Percentiles rank a stretch among this genome's conserved stretches.
phyloP scores from a whole-genome alignment of 495 filamentous ascomycete genomes.

The Talaromyces proteolyticus region DNA sequence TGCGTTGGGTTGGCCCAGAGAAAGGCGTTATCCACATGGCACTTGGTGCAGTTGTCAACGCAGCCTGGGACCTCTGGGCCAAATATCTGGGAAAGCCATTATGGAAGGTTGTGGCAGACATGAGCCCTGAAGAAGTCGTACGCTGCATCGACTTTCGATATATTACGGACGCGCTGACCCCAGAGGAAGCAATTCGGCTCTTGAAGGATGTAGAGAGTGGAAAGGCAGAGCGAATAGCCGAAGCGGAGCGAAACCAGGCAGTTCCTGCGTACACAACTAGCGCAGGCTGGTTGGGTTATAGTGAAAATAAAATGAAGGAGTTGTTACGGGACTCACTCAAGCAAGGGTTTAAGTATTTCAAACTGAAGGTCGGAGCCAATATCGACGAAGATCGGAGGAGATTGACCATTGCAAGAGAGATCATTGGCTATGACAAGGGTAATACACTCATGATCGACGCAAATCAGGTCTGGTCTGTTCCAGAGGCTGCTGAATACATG shows the following conservation, averaged over 20 bases:
- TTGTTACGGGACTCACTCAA: constrained; percentile 65
- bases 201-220: constrained; percentile 53
- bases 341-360: constrained; percentile 81
- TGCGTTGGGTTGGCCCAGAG: constrained; percentile 92
- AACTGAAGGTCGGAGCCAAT: constrained; percentile 77
- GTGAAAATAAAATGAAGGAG: constrained; percentile 71
- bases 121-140: constrained; percentile 81
- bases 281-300: constrained; percentile 87
- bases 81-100: constrained; percentile 80
- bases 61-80: constrained; percentile 91
- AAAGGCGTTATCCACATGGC: constrained; percentile 93
- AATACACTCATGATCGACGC: constrained; percentile 93
- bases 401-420: constrained; percentile 66
- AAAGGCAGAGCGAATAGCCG: constrained; percentile 61
- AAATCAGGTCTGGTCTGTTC: constrained; percentile 87
- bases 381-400: constrained; percentile 64
- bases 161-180: constrained; percentile 85
- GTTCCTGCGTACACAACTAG: constrained; percentile 91
- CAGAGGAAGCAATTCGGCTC: constrained; percentile 69
- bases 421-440: constrained; percentile 79
- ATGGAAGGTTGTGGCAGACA: constrained; percentile 83
- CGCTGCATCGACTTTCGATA: constrained; percentile 88
- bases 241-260: constrained; percentile 62
- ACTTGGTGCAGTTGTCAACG: constrained; percentile 83
- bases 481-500: constrained; percentile 88